A percentile compares a stretch with the other conserved stretches of the same genome.
Conservation (phyloP, 1,139 yeast species). For the Williopsis jadinii region DNA sequence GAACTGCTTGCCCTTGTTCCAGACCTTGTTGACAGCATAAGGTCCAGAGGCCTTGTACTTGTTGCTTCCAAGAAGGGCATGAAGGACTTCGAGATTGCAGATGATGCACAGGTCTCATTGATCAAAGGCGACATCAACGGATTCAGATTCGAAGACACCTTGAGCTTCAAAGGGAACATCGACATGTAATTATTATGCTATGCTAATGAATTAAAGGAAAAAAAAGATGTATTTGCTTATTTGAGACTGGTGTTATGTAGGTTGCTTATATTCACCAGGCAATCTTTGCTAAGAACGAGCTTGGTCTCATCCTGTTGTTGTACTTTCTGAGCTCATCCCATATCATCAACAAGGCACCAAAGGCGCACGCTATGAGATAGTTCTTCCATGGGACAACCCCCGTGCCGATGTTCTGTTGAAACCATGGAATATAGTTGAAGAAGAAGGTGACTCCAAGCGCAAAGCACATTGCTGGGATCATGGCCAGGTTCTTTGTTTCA, state of each 20-base stretch:
- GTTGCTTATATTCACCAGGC: constrained; percentile 31
- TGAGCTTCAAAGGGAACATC: constrained; percentile 65
- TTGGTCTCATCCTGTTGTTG: constrained; percentile 32
- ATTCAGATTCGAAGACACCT: constrained; percentile 52
- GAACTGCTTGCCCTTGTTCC: constrained; percentile 70
- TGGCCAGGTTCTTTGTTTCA: constrained; percentile 23
- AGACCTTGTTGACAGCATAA: constrained; percentile 63
- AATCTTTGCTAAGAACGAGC: constrained; percentile 31
- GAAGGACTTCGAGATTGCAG: constrained; percentile 13
- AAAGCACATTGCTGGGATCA: constrained; percentile 33
- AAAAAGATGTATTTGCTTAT: no score
- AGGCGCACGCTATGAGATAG: constrained; percentile 41
- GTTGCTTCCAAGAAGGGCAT: constrained; percentile 49
- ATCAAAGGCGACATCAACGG: constrained; percentile 58
- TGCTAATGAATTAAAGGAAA: no score
- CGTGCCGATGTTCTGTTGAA: constrained; percentile 34
- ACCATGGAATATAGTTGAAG: constrained; percentile 39
- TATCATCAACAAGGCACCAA: constrained; percentile 33
- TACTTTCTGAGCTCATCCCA: constrained; percentile 41
- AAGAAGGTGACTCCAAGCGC: constrained; percentile 38
- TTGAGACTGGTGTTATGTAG: neutral
- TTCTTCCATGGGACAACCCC: constrained; percentile 40
- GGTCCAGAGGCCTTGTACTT: constrained; percentile 75
- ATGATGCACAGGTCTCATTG: constrained; percentile 7
- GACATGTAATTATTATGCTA: constrained; percentile 38